phyloP scores from a whole-genome alignment of 1,284 basidiomycete genomes.

The Volvariella volvacea region DNA sequence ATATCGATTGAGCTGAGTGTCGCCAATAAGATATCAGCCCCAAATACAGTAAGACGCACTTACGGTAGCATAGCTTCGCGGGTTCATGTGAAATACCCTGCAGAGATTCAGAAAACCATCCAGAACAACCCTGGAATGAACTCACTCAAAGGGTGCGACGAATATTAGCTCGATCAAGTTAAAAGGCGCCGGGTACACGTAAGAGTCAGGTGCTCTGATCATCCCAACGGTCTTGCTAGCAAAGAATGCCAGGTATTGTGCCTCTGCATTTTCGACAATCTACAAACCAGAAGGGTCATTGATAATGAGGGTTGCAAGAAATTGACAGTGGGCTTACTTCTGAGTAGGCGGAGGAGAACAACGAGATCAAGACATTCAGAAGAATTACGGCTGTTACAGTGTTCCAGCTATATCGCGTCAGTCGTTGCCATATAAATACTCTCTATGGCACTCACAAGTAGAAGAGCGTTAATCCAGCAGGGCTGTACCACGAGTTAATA shows the following conservation, averaged over 20 bases:
- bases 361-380: conserved; percentile 90
- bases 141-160: conserved; percentile 81
- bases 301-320: not conserved
- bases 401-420: conserved; percentile 59
- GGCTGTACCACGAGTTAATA: conserved; percentile 27
- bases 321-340: conserved; percentile 46
- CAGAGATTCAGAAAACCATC: not conserved
- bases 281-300: conserved; percentile 9
- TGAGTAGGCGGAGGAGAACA: conserved; percentile 87
- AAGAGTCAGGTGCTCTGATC: conserved; percentile 81
- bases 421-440: too few species aligned
- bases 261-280: conserved; percentile 37
- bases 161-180: conserved; percentile 82
- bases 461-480: conserved; percentile 70
- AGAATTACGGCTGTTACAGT: conserved; percentile 82
- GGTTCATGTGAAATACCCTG: conserved; percentile 42
- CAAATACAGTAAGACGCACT: conserved; percentile 7
- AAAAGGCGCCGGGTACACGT: conserved; percentile 71
- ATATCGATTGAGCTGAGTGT: conserved; percentile 59
- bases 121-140: conserved; percentile 10
- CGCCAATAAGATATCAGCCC: not conserved
- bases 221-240: conserved; percentile 77
- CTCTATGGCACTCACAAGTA: conserved; percentile 70
- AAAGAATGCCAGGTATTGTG: conserved; percentile 83
- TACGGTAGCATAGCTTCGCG: conserved; percentile 52